Conservation (phyloP, 805 yeast genomes). For the Pichia rugopelliculosa region DNA sequence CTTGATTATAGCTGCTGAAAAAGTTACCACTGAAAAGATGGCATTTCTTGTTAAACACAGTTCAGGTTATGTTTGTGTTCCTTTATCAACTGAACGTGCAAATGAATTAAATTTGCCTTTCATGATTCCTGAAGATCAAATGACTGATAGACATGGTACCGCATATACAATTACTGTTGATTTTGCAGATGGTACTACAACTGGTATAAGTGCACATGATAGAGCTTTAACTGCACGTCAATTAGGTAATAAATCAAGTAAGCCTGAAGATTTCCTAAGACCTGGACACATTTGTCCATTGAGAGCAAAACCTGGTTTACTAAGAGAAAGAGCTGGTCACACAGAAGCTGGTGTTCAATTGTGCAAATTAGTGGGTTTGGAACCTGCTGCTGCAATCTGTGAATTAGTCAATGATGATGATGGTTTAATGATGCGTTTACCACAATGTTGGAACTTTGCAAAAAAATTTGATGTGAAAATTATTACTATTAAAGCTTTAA, state of each 20-base stretch:
- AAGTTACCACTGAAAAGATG: conserved; percentile 75
- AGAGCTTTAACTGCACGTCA: conserved; percentile 74
- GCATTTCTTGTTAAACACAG: conserved; percentile 86
- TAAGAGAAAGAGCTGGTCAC: conserved; percentile 81
- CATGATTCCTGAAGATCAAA: conserved; percentile 45
- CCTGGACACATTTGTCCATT: conserved; percentile 96
- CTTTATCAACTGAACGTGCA: conserved; percentile 70
- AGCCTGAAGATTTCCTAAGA: conserved; percentile 62
- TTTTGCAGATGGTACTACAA: conserved; percentile 79
- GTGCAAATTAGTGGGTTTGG: conserved; percentile 65
- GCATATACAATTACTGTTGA: conserved; percentile 95
- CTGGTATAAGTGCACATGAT: conserved; percentile 95
- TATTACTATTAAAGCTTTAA: conserved; percentile 72
- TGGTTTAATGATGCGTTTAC: conserved; percentile 91
- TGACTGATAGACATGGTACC: conserved; percentile 85
- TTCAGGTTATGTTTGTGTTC: conserved; percentile 91
- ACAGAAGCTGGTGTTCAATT: conserved; percentile 96
- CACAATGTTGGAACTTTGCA: conserved; percentile 73
- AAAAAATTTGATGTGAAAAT: conserved; percentile 54
- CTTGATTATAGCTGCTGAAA: conserved; percentile 85
- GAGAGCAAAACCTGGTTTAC: conserved; percentile 82
- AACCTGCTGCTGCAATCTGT: conserved; percentile 87
- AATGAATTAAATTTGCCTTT: conserved; percentile 73
- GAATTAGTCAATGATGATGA: conserved; percentile 90
- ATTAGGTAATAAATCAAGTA: conserved; percentile 54